Base-by-base conservation (phyloP, 495 filamentous ascomycete species). In the Aspergillus incahuasiensis region DNA sequence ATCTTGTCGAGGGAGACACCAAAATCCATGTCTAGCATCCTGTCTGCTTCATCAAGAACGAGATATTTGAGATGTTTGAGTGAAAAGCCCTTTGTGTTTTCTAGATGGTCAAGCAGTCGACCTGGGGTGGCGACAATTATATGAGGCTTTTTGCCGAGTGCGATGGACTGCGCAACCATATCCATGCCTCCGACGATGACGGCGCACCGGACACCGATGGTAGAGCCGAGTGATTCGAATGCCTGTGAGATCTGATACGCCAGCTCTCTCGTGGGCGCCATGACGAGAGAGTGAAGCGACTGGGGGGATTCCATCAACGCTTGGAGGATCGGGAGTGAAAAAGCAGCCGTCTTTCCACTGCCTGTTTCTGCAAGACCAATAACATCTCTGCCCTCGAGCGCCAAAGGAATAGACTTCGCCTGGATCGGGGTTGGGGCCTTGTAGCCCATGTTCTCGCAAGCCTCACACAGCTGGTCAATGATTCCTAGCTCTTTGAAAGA, bases 281-380 rank as follows among this genome's bases (percentile, higher is more conserved):
- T 76, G 19, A 96, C 78, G 20, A 97, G 85, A 21, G 82, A 85
- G 60, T 88, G 92, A 30, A 95, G 74, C 0, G 89, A 72, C 35
- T 86, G 84, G 0, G 91, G 90, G 55, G 87, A 87, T 39, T 92
- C 86, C 78, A 96, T 90, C 0, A 96, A 79, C 1, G 84, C 80
- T 76, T 95, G 90, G 3, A 96, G 77, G 40, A 97, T 92, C 0
- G 94, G 94, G 0, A 98, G 70, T 0, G 87, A 87, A 67, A 97
- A 98, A 0, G 94, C 90, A 2, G 89, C 92, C 0, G 87, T 97
- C 72, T 98, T 98, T 68, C 94, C 94, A 66, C 82, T 87, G 60
- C 94, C 94, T 0, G 94, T 98, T 68, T 98, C 92, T 25, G 94
- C 92, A 20, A 97, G 79, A 32, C 91, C 94, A 59, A 98, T 96